Conservation (phyloP, 768 basidiomycete species). For the Tricholoma flavovirens region DNA sequence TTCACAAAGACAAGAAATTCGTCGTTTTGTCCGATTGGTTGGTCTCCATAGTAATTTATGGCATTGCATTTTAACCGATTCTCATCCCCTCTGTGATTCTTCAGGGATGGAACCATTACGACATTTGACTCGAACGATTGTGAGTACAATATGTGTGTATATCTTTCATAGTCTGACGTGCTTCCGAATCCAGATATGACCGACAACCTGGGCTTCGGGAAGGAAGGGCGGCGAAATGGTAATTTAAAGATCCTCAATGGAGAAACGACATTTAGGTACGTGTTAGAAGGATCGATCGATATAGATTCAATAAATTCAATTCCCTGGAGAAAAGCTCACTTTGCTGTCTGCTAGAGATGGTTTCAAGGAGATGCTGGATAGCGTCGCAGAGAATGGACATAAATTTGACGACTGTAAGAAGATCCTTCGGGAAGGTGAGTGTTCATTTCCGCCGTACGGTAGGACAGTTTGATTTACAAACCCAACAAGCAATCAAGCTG, state of each 20-base stretch:
- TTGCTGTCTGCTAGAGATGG: constrained; percentile 54
- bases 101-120: constrained; percentile 91
- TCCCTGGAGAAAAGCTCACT: neutral
- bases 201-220: constrained; percentile 85
- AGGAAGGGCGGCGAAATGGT: constrained; percentile 61
- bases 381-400: constrained; percentile 67
- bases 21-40: constrained; percentile 90
- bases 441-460: neutral
- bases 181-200: constrained; percentile 57
- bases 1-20: constrained; percentile 76
- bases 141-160: constrained; percentile 30
- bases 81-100: neutral
- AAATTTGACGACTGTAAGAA: constrained; percentile 85
- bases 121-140: constrained; percentile 91
- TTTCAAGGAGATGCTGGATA: constrained; percentile 82
- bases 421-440: constrained; percentile 59
- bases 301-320: too few species aligned
- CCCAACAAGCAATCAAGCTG: constrained; percentile 64
- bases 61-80: neutral
- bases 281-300: constrained; percentile 12
- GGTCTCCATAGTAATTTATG: constrained; percentile 24
- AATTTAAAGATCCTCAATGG: constrained; percentile 72
- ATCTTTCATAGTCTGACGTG: neutral
- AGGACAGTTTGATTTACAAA: neutral
- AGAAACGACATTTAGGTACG: constrained; percentile 62